Evolutionary conservation across 2,329 filamentous ascomycete genomes (phyloP).

Genomic region (Diaporthe capsici): DNA sequence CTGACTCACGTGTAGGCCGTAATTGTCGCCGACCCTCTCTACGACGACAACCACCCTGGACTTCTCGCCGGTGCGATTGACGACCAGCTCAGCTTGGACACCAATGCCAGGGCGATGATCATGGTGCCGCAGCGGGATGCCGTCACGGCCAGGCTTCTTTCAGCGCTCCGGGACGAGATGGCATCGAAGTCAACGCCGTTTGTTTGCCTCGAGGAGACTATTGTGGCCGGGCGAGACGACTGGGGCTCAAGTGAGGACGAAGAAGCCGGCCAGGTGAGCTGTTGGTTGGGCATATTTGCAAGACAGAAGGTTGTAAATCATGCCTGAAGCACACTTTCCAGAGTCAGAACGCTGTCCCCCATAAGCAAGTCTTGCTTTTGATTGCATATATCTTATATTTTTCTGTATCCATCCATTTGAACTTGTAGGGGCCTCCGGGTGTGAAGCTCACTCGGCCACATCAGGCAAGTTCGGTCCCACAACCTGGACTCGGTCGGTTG

Average conservation of each 20-base stretch:
- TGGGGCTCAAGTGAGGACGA: conserved; percentile 72
- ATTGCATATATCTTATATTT: not conserved
- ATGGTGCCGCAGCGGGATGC: conserved; percentile 86
- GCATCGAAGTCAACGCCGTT: conserved; percentile 59
- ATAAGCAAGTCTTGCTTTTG: not conserved
- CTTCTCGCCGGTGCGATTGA: conserved; percentile 80
- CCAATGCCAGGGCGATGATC: conserved; percentile 76
- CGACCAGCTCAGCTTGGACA: conserved; percentile 72
- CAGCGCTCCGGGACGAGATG: conserved; percentile 75
- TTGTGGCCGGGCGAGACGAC: conserved; percentile 79
- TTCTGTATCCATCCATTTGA: not conserved
- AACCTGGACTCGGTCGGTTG: not conserved
- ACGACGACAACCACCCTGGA: conserved; percentile 84
- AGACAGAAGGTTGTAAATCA: conserved; percentile 38
- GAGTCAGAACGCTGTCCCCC: not conserved
- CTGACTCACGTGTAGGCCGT: conserved; percentile 69
- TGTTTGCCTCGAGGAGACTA: conserved; percentile 70
- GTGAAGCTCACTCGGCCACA: not conserved
- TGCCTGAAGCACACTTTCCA: not conserved
- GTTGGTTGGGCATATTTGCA: conserved; percentile 78
- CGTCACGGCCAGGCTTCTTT: conserved; percentile 73
- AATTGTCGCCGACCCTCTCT: conserved; percentile 88
- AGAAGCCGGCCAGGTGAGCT: conserved; percentile 62
- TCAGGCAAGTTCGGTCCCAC: not conserved
- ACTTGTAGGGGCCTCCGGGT: too few relatives aligned